phyloP scores from a whole-genome alignment of 1,284 basidiomycete species.

The Cerioporus squamosus region DNA sequence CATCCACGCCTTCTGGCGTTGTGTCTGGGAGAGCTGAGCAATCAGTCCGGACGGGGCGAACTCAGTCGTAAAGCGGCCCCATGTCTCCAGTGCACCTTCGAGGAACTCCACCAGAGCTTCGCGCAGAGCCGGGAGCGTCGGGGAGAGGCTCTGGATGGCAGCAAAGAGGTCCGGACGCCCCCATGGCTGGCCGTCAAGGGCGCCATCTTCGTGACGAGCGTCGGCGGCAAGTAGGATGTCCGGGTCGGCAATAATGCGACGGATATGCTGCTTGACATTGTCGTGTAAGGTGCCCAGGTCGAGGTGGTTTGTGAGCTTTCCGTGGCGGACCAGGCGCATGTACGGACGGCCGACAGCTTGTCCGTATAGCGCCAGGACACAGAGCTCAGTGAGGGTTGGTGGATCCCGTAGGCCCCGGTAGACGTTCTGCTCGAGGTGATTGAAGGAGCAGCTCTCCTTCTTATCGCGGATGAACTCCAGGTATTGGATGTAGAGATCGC shows the following conservation, averaged over 20 bases:
- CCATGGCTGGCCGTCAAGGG: conserved; percentile 12
- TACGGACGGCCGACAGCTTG: conserved; percentile 27
- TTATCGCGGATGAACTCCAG: conserved; percentile 27
- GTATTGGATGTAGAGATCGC: conserved; percentile 24
- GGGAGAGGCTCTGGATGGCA: neutral
- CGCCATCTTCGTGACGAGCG: neutral
- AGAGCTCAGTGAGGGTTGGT: conserved; percentile 42
- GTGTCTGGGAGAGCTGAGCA: conserved; percentile 35
- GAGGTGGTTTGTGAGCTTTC: conserved; percentile 10
- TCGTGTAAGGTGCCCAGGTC: conserved; percentile 20
- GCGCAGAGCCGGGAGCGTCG: neutral
- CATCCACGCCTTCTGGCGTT: conserved; percentile 24
- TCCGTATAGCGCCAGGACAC: conserved; percentile 34
- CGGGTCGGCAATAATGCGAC: neutral
- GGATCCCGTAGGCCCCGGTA: conserved; percentile 35
- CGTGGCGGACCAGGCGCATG: conserved; percentile 14
- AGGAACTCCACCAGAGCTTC: neutral
- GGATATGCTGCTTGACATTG: neutral
- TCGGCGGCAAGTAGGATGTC: conserved; percentile 7
- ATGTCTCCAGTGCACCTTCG: conserved; percentile 33
- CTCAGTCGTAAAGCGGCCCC: conserved; percentile 38
- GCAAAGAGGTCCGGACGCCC: neutral
- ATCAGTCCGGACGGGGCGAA: conserved; percentile 36
- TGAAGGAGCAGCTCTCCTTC: conserved; percentile 32
- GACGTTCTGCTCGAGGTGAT: conserved; percentile 42